Percentiles rank a stretch among this genome's conserved stretches.
These are phyloP conservation scores for Laburnicola sp. DNA, from an alignment of 2,329 filamentous ascomycete genomes.

Conservation along the genomic window DNA sequence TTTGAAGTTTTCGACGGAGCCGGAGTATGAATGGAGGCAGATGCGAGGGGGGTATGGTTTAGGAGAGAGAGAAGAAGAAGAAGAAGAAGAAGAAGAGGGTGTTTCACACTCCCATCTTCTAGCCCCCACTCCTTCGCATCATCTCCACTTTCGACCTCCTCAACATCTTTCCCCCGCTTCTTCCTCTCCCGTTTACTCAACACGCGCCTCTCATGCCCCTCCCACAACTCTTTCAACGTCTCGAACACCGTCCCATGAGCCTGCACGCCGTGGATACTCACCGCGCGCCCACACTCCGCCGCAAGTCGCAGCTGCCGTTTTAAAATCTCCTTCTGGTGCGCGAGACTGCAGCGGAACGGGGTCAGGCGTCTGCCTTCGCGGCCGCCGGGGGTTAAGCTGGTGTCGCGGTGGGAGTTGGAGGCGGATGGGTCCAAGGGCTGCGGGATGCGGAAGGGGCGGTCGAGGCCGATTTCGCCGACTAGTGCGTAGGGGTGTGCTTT, in stretches of 20 bases:
- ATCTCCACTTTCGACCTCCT: too few relatives aligned
- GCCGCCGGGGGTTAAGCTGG: conserved; percentile 66
- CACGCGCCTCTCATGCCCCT: conserved; percentile 67
- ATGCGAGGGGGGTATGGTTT: conserved; percentile 82
- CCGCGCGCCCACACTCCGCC: conserved; percentile 65
- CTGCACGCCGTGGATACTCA: conserved; percentile 74
- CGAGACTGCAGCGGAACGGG: conserved; percentile 66
- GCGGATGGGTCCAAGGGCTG: conserved; percentile 57
- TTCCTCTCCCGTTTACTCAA: conserved; percentile 61
- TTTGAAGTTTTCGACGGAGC: conserved; percentile 70
- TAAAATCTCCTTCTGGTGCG: conserved; percentile 70
- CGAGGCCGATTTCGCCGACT: conserved; percentile 76
- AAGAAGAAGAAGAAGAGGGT: too few relatives aligned
- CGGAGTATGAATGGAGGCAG: conserved; percentile 93
- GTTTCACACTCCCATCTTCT: too few relatives aligned
- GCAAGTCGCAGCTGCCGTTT: conserved; percentile 71
- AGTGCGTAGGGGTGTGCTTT: conserved; percentile 64
- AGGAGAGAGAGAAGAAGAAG: too few relatives aligned
- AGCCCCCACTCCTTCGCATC: too few relatives aligned
- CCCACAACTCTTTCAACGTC: conserved; percentile 67
- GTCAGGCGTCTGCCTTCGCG: conserved; percentile 70
- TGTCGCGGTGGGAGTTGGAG: conserved; percentile 48
- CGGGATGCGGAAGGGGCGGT: conserved; percentile 76
- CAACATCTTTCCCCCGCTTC: conserved; percentile 27
- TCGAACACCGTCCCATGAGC: conserved; percentile 73